Evolutionary conservation across 2,329 filamentous ascomycete species (phyloP).

Genomic region (Trichocomaceae sp.): DNA sequence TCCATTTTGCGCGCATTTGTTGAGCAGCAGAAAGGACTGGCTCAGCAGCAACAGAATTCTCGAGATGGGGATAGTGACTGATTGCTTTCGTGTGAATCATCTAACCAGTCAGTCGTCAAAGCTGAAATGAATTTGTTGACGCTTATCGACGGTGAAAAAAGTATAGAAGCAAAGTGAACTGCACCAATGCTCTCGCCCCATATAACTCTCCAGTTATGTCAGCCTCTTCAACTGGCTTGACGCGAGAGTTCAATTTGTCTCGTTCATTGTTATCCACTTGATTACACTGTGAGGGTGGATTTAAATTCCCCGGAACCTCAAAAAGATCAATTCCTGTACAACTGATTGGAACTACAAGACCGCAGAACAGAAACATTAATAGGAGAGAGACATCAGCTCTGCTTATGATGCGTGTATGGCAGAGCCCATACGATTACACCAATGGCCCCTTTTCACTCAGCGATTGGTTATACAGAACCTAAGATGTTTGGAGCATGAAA

Average conservation of each 20-base stretch:
- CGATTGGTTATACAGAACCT: background rate
- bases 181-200: too few species aligned
- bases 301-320: too few species aligned
- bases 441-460: background rate
- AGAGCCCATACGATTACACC: too few species aligned
- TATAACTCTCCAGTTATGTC: too few species aligned
- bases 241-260: too few species aligned
- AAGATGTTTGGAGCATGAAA: background rate
- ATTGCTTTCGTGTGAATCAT: background rate
- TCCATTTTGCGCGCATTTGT: constrained; percentile 54
- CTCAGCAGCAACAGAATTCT: background rate
- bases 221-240: too few species aligned
- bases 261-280: too few species aligned
- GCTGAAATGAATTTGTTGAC: background rate
- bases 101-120: too few species aligned
- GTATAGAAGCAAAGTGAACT: background rate
- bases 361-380: background rate
- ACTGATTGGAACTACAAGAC: too few species aligned
- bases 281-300: too few species aligned
- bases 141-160: background rate
- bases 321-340: too few species aligned
- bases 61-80: constrained; percentile 8
- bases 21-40: constrained; percentile 20
- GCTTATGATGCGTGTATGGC: background rate
- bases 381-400: background rate